Conservation (phyloP, 257 asterid species). For the Nicotiana tomentosiformis region DNA sequence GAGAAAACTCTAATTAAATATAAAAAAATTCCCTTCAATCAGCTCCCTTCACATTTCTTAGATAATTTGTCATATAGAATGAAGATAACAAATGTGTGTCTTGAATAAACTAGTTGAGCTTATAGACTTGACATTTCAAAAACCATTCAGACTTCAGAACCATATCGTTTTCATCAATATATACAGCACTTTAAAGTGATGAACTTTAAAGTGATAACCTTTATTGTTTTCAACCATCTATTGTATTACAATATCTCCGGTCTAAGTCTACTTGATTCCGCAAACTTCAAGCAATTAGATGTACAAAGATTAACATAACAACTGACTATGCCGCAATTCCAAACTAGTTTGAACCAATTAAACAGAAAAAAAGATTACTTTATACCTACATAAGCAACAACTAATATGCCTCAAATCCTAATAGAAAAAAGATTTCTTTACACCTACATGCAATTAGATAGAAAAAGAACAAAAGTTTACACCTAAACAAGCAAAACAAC, state of each 20-base stretch:
- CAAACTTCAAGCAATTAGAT: not conserved
- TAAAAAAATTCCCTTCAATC: not conserved
- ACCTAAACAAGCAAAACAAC: not conserved
- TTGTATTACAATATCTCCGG: not conserved
- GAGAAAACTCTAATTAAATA: not conserved
- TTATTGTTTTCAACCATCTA: not conserved
- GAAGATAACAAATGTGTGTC: too few relatives aligned
- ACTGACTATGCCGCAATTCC: not conserved
- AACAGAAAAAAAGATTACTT: not conserved
- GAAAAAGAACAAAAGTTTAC: not conserved
- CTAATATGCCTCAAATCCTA: not conserved
- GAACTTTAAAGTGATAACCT: not conserved
- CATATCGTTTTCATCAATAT: not conserved
- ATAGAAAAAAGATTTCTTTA: not conserved
- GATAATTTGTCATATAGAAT: not conserved
- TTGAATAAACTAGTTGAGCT: not conserved
- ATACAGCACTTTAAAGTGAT: not conserved
- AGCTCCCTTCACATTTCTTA: not conserved
- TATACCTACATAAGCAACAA: not conserved
- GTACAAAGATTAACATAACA: not conserved
- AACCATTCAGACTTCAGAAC: not conserved
- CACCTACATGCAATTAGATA: not conserved
- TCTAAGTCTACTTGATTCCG: not conserved
- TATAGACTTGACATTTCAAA: not conserved
- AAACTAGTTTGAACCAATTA: not conserved